These are phyloP conservation scores for Elongisporangium senticosum DNA, from an alignment of 352 stramenopile genomes.

Conservation along the genomic window DNA sequence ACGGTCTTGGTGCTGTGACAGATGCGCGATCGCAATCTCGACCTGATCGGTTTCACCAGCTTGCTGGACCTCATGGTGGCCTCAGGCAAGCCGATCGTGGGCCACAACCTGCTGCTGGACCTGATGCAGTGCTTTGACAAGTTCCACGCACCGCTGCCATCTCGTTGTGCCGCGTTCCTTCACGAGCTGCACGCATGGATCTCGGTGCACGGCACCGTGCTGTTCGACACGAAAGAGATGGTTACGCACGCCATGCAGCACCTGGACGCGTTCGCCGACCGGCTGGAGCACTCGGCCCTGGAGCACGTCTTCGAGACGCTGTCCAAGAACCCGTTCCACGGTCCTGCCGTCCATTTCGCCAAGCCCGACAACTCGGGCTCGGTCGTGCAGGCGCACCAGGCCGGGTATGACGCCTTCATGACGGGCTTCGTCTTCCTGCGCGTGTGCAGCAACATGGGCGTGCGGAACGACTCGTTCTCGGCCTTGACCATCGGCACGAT, in stretches of 20 bases:
- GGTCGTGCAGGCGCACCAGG: conserved; percentile 53
- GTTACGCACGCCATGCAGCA: conserved; percentile 60
- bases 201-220: conserved; percentile 1
- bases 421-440: conserved; percentile 71
- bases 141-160: conserved; percentile 58
- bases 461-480: conserved; percentile 48
- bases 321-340: conserved; percentile 64
- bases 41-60: conserved; percentile 59
- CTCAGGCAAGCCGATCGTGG: conserved; percentile 47
- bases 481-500: conserved; percentile 12
- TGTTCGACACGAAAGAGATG: conserved; percentile 79
- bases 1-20: not conserved
- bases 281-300: conserved; percentile 52
- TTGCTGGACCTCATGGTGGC: conserved; percentile 49
- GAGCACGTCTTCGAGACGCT: conserved; percentile 59
- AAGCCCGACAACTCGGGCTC: conserved; percentile 14
- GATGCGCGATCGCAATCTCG: conserved; percentile 40
- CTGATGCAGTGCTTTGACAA: conserved; percentile 79
- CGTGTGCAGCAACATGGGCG: conserved; percentile 47
- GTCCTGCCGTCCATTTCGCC: conserved; percentile 29
- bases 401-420: conserved; percentile 78
- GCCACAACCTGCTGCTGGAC: conserved; percentile 79
- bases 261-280: conserved; percentile 48
- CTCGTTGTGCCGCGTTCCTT: conserved; percentile 50
- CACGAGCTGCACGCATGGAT: conserved; percentile 52